A percentile compares a stretch with the other conserved stretches of the same genome.
Evolutionary conservation across 805 yeast species (phyloP).

Genomic region (Hanseniaspora nectarophila): DNA sequence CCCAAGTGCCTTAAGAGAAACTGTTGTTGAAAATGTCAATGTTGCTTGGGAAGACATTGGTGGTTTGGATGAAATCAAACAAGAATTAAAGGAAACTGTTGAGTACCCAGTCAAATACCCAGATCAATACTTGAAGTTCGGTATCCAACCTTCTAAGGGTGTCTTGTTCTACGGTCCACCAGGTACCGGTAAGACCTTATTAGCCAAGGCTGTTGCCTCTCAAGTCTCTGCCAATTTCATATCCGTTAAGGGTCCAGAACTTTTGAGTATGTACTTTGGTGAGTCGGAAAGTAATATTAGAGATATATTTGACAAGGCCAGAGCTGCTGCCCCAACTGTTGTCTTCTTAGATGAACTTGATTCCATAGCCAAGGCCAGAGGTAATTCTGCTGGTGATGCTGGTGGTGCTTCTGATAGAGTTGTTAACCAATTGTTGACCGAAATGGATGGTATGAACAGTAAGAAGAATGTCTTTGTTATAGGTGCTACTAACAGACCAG

Average conservation of each 20-base stretch:
- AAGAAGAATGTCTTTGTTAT: constrained; percentile 97
- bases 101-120: constrained; percentile 98
- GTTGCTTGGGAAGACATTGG: constrained; percentile 99
- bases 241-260: constrained; percentile 92
- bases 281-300: constrained; percentile 95
- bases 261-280: constrained; percentile 98
- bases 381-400: constrained; percentile 81
- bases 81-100: constrained; percentile 95
- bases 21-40: constrained; percentile 95
- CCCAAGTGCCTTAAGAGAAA: constrained; percentile 98
- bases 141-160: constrained; percentile 95
- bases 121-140: constrained; percentile 96
- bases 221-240: constrained; percentile 97
- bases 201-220: constrained; percentile 98
- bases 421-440: constrained; percentile 88
- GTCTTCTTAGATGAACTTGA: constrained; percentile 97
- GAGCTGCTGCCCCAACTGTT: constrained; percentile 99
- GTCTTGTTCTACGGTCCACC: constrained; percentile 99
- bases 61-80: constrained; percentile 91
- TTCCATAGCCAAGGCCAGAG: constrained; percentile 94
- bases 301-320: constrained; percentile 94
- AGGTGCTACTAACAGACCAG: constrained; percentile 99
- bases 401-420: constrained; percentile 96
- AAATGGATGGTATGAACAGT: constrained; percentile 99
- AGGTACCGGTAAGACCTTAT: constrained; percentile 98